Base-by-base conservation (phyloP, 345 rosid genomes). In the Microthlaspi erraticum region DNA sequence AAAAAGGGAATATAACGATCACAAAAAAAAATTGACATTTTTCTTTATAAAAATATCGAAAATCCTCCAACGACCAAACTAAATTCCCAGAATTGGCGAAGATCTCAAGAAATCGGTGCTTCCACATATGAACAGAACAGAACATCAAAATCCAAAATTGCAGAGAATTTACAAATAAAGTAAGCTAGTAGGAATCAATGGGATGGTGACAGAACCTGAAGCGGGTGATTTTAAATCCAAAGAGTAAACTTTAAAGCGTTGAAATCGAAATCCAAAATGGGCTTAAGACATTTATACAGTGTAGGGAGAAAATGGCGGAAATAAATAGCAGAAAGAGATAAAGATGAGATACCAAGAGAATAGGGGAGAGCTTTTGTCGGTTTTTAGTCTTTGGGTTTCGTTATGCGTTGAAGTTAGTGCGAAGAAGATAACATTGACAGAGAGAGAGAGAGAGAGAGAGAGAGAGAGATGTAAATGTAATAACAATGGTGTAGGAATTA, bases 321-420 rank as follows among this genome's bases (percentile, higher is more conserved):
- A 34, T 16, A 65, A 19, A 38, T 2, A 58, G 33, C 16, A 31
- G 46, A 38, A 26, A 23, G 26, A 26, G 51, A 67, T 26, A 68
- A 44, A 53, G 68, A 68, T 42, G 57, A 75, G 46, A 6, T 39
- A 67, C 62, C 78, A 18, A 52, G 4, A 68, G 68, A 68, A 68
- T 16, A 68, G 68, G 73, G 57, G 50, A 26, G 49, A 26, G 29
- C 29, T 33, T 26, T 53, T 68, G 73, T 68, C 74, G 44, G 26
- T 44, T 16, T 13, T 7, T 37, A 67, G 68, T 60, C 42, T 42
- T 20, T 17, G 48, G 44, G 50, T 26, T 31, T 44, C 53, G 52
- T 14, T 3, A 14, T 8, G 59, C 56, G 73, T 74, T 74, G 62
- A 74, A 66, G 36, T 75, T 75, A 48, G 74, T 66, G 78, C 69